Evolutionary conservation across 495 filamentous ascomycete species (phyloP).

Genomic region (Glarea lozoyensis): DNA sequence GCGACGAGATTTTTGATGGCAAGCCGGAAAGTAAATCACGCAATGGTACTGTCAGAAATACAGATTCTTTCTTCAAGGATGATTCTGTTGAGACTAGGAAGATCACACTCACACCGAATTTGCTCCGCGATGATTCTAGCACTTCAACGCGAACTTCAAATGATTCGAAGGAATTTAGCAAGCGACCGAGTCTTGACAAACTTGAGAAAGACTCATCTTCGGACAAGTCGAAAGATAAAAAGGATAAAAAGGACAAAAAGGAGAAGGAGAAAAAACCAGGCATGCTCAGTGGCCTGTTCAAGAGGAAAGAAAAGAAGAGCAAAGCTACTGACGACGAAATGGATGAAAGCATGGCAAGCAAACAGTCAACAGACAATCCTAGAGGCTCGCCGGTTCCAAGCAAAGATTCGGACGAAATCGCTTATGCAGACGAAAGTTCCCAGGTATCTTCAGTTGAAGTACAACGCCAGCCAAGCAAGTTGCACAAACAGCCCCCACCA

Average conservation of each 20-base stretch:
- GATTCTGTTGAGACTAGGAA: constrained; percentile 93
- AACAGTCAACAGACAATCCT: constrained; percentile 14
- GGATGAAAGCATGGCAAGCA: constrained; percentile 31
- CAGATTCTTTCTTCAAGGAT: constrained; percentile 95
- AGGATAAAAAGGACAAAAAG: constrained; percentile 62
- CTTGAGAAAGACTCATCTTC: constrained; percentile 38
- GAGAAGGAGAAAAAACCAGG: constrained; percentile 87
- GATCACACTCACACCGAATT: constrained; percentile 89
- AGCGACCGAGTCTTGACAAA: constrained; percentile 45
- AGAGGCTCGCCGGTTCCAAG: constrained; percentile 18
- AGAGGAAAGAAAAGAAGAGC: constrained; percentile 79
- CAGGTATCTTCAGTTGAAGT: constrained; percentile 21
- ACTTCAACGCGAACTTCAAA: constrained; percentile 44
- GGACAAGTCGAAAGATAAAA: constrained; percentile 41
- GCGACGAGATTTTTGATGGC: constrained; percentile 61
- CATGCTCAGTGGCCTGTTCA: constrained; percentile 92
- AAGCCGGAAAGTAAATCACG: constrained; percentile 55
- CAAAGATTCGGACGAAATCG: constrained; percentile 21
- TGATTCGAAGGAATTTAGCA: constrained; percentile 55
- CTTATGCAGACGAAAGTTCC: constrained; percentile 15
- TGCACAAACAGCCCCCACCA: constrained; percentile 60
- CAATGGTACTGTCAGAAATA: constrained; percentile 78
- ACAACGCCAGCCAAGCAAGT: constrained; percentile 57
- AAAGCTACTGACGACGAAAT: constrained; percentile 36
- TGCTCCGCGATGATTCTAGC: constrained; percentile 76